Evolutionary conservation across 2,329 filamentous ascomycete species (phyloP), one percentile per base, ranked within the genome.

Genomic region (Dactylellina leptospora): DNA sequence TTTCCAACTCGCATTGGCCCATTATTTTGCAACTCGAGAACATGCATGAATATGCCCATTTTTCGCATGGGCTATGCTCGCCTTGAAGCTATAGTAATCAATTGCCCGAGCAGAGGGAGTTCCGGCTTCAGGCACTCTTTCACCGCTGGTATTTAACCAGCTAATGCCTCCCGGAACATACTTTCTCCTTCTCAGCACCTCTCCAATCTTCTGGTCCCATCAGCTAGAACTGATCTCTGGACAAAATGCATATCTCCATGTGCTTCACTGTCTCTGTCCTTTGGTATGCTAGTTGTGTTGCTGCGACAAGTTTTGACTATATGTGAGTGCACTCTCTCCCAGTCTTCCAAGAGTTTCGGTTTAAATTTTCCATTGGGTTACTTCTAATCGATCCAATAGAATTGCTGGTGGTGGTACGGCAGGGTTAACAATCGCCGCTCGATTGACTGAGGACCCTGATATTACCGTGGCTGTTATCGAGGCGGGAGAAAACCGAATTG

Each of bases 341-440:
- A 11, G 11, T 20, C 2, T 10, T 18, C n/a, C 25, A 16, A 45
- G 18, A n/a, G 4, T 30, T n/a, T 18, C 23, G 23, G n/a, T n/a
- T n/a, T n/a, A 33, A 36, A 8, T 33, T 11, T 13, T 27, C 45
- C 23, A 48, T 22, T 18, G 25, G n/a, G 16, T 51, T 27, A 48
- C 36, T 23, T 51, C 22, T 18, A 45, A 30, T 23, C 16, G 10
- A 1, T 13, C 25, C 27, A 10, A 33, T 76, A 73, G 80, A 79
- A 74, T 80, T 76, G 76, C 76, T 10, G 60, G 79, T 76, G 68
- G 75, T 16, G 77, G 77, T 3, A 77, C 77, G 25, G 74, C 75
- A 3, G 77, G 77, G 1, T 71, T 78, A 23, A 77, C 76, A 1
- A 60, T 78, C 10, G 77, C 77, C 13, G 77, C 77, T 30, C 75